These are phyloP conservation scores for Phialemonium atrogriseum DNA, from an alignment of 2,329 filamentous ascomycete species.

Conservation along the genomic window DNA sequence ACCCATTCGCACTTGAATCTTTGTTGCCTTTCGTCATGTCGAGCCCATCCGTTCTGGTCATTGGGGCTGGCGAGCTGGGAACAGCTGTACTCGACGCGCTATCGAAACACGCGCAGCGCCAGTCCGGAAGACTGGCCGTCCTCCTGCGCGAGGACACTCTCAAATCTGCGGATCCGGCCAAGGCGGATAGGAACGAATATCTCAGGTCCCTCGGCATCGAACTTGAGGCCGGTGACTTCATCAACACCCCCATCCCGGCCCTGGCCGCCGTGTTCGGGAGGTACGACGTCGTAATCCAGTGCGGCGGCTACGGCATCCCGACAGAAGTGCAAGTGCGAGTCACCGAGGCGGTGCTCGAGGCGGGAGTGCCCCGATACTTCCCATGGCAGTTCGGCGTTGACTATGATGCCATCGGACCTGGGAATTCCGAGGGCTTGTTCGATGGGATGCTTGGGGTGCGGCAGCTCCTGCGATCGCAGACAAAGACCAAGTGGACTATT, in stretches of 20 bases:
- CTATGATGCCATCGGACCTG: constrained; percentile 55
- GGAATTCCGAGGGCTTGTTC: constrained; percentile 55
- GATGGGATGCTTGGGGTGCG: constrained; percentile 59
- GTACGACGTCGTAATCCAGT: constrained; percentile 50
- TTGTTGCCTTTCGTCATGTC: no score
- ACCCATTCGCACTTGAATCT: no score
- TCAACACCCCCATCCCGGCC: constrained; percentile 21
- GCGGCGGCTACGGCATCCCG: constrained; percentile 50
- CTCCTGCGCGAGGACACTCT: no score
- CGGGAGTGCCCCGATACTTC: constrained; percentile 43
- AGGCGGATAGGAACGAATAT: no score
- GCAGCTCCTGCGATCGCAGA: constrained; percentile 38
- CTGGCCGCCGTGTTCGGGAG: constrained; percentile 33
- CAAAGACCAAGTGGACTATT: constrained; percentile 48
- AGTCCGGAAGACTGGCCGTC: no score
- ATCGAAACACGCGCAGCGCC: no score
- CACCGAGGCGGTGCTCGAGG: constrained; percentile 43
- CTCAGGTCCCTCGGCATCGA: constrained; percentile 28
- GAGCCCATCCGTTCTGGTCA: no score
- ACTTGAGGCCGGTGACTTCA: constrained; percentile 37
- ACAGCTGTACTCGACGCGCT: no score
- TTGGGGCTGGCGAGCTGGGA: no score
- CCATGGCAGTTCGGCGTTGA: constrained; percentile 72
- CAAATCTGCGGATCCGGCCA: no score
- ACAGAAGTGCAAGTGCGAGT: constrained; percentile 50